Evolutionary conservation across 129 eudicot genomes (phyloP), one percentile per base, ranked within the genome.

Genomic region (Saussurea involucrata): DNA sequence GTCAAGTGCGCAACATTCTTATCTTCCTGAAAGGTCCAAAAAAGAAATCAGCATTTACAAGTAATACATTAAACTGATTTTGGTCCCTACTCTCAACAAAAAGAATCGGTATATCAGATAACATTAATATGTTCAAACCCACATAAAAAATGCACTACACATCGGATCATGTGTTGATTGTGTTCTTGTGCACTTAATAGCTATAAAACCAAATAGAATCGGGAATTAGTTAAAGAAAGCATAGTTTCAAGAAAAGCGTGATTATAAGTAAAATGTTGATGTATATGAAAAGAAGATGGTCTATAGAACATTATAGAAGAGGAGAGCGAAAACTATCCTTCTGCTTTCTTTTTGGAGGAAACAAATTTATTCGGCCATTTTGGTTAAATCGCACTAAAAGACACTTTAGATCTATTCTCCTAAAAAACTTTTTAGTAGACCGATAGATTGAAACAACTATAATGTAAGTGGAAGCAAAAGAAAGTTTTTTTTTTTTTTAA

Each of bases 1-100:
- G 96, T 95, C 78, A 95, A 79, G 88, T 95, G 96, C 1, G 98
- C 97, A 24, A 95, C 98, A 86, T 91, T 95, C 61, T 91, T 95
- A 74, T 95, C 98, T 84, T 91, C 98, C 98, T 95, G 79, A 68
- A 83, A 80, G 32, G 12, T 8, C 44, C 46, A 22, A 29, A 29
- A 42, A 44, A 60, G 31, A 49, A n/a, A 69, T 12, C 69, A 66
- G 71, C 77, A 80, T 21, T 66, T 10, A 31, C 70, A 81, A 49
- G 68, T 40, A 24, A 73, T 71, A 64, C 66, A n/a, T 12, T 24
- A 32, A n/a, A 27, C 66, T 8, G 29, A 72, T 12, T 12, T 31
- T 49, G 32, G 34, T 32, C 58, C 46, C 31, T 65, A 55, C 24
- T 15, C 53, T 63, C 20, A 40, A 79, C 67, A 46, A 21, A 53